Base-by-base conservation (phyloP, 805 yeast genomes). In the Cyberlindnera xishuangbannaensis region DNA sequence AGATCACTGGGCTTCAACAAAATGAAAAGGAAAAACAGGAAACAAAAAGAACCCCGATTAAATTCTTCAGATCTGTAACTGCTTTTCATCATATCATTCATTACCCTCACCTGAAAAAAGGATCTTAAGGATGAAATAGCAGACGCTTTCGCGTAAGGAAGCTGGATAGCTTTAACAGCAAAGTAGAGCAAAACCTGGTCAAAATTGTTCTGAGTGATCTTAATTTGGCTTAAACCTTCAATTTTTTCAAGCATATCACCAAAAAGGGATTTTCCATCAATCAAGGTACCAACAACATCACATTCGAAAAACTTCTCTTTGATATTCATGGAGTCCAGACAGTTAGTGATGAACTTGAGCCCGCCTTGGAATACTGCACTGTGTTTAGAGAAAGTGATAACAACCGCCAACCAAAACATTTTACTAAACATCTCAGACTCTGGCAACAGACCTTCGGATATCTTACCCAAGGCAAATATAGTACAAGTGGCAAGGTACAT, bases 121-220 rank as follows among this genome's bases (percentile, higher is more conserved):
- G 55, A 48, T 30, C 60, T 62, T 44, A 79, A 47, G 16, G 72
- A 61, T 1, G 56, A 59, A 21, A 73, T 48, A 0, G 83, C 69
- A 3, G 65, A 58, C 8, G 65, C 67, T 37, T 69, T 71, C 15
- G 78, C 63, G 36, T 71, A 76, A 7, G 85, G 75, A 7, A 74
- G 56, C 23, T 71, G 68, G 25, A 80, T 53, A 0, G 88, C 90
- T 47, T 71, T 76, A 4, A 72, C 61, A 14, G 73, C 55, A 15
- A 70, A 48, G 27, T 63, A 60, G 19, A 74, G 52, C 22, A 80
- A 50, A 14, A 73, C 62, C 18, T 66, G 63, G 36, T 78, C 76
- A 43, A 79, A 67, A 47, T 72, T 77, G 3, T 59, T 59, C 20
- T 51, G 52, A 1, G 62, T 59, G 36, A 78, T 54, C 8, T 44